Conservation (phyloP, 2,329 filamentous ascomycete species). For the Neurospora crassa region DNA sequence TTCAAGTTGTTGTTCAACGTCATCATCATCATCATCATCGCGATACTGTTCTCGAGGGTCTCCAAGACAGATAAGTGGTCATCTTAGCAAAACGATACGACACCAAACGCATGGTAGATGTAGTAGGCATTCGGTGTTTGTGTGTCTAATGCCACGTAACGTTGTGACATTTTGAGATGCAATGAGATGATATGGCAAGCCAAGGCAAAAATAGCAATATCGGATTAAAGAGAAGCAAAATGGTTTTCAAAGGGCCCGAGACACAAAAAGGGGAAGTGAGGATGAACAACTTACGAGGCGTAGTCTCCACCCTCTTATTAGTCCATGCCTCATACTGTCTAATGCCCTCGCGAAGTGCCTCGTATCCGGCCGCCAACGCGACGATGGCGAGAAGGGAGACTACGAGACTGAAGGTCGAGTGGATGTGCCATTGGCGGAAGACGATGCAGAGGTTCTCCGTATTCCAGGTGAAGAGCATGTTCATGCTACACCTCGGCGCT, state of each 20-base stretch:
- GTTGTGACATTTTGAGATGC: neutral
- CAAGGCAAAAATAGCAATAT: neutral
- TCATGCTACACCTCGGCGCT: constrained; percentile 76
- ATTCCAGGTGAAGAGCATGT: constrained; percentile 98
- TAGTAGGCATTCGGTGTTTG: neutral
- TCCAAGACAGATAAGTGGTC: neutral
- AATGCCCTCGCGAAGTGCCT: constrained; percentile 69
- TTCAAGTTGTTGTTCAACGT: constrained; percentile 10
- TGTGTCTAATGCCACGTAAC: neutral
- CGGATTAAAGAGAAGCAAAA: neutral
- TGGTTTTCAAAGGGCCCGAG: constrained; percentile 1
- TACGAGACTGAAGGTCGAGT: constrained; percentile 62
- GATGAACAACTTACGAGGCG: constrained; percentile 39
- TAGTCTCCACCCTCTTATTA: constrained; percentile 35
- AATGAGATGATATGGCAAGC: neutral
- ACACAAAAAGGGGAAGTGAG: neutral
- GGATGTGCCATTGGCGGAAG: constrained; percentile 85
- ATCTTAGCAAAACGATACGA: constrained; percentile 7
- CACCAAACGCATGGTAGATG: neutral
- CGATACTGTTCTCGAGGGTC: neutral
- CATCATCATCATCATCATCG: constrained; percentile 2
- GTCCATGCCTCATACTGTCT: constrained; percentile 63
- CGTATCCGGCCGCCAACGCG: constrained; percentile 82
- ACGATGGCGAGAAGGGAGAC: constrained; percentile 76
- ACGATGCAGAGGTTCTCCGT: constrained; percentile 91